phyloP scores from a whole-genome alignment of 108 stramenopile species.

The Conticribra guillardii region DNA sequence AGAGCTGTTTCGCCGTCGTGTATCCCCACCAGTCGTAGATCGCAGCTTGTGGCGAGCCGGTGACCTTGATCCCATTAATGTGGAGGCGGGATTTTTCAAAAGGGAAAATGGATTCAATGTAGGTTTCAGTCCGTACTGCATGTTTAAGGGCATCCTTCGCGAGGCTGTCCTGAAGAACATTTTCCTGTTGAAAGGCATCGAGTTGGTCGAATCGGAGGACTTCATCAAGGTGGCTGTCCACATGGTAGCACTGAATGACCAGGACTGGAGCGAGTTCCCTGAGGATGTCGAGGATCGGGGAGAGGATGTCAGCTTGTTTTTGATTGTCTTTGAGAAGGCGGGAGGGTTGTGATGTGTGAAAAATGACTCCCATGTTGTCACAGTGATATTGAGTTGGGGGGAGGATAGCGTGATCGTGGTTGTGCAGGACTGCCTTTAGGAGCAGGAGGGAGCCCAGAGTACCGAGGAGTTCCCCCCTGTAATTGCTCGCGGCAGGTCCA shows the following conservation, averaged over 20 bases:
- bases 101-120: constrained; percentile 4
- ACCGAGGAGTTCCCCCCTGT: constrained; percentile 10
- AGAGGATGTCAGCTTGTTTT: constrained; percentile 8
- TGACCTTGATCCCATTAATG: constrained; percentile 12
- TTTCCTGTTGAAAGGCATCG: background rate
- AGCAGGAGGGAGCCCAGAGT: background rate
- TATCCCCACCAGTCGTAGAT: constrained; percentile 5
- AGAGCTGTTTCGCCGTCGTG: background rate
- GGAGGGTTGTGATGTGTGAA: background rate
- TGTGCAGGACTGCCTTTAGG: background rate
- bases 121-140: background rate
- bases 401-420: background rate
- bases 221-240: constrained; percentile 11
- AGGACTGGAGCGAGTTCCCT: background rate
- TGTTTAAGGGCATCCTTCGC: background rate
- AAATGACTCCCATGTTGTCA: constrained; percentile 16
- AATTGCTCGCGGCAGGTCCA: constrained; percentile 2
- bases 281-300: background rate
- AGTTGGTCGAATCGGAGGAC: background rate
- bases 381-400: background rate
- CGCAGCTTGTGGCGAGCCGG: background rate
- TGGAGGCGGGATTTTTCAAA: background rate
- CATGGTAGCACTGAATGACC: background rate
- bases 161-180: background rate
- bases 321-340: constrained; percentile 5